Evolutionary conservation across 768 basidiomycete genomes (phyloP).

Genomic region (Punctularia strigosozonata): DNA sequence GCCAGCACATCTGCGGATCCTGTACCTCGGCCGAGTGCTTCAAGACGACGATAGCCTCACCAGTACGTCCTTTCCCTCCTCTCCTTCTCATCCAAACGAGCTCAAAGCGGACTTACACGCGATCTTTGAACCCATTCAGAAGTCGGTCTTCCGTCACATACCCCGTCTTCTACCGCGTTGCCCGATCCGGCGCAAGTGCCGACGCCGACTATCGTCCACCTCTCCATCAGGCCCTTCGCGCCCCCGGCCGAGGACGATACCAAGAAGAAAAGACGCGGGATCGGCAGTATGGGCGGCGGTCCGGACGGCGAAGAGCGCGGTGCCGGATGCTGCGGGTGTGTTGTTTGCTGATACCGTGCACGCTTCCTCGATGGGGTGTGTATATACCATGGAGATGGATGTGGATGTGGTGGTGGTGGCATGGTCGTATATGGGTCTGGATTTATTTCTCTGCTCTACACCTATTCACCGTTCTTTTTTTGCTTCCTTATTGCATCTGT

Average conservation of each 20-base stretch:
- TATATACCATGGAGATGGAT: no score
- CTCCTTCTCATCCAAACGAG: conserved; percentile 2
- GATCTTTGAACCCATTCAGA: conserved; percentile 13
- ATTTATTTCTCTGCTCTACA: no score
- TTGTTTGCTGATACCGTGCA: conserved; percentile 24
- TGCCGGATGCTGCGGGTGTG: conserved; percentile 26
- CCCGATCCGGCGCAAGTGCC: conserved; percentile 8
- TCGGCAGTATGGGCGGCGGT: conserved; percentile 14
- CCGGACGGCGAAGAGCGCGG: conserved; percentile 12
- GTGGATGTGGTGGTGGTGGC: no score
- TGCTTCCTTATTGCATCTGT: no score
- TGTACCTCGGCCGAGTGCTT: conserved; percentile 71
- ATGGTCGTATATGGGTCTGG: no score
- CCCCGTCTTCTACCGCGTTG: conserved; percentile 5
- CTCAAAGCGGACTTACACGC: not conserved
- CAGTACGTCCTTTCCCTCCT: conserved; percentile 29
- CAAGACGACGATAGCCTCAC: conserved; percentile 72
- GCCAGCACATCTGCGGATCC: conserved; percentile 63
- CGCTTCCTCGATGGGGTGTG: no score
- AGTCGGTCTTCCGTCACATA: conserved; percentile 17
- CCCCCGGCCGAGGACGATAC: conserved; percentile 36
- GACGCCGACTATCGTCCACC: conserved; percentile 57
- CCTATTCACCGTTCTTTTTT: no score
- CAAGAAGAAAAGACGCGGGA: conserved; percentile 42
- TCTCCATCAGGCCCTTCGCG: conserved; percentile 55